These are phyloP conservation scores for Ophiostoma montium DNA, from an alignment of 2,329 filamentous ascomycete genomes.

Conservation along the genomic window DNA sequence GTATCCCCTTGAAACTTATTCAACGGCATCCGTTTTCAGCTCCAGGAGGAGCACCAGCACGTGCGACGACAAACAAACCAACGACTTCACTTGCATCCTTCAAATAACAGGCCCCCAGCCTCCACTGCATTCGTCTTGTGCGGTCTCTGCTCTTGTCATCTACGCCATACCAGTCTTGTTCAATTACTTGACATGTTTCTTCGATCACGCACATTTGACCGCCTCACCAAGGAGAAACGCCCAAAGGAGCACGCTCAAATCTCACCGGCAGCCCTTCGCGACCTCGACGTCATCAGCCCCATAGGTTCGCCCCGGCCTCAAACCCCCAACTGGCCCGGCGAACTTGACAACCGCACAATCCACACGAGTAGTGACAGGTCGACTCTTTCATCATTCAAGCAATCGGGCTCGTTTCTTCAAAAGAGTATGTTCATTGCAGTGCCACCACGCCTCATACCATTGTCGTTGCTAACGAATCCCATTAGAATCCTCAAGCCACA, in stretches of 20 bases:
- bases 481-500: conserved; percentile 17
- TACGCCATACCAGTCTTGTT: background rate
- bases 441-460: no score
- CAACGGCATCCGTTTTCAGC: conserved; percentile 1
- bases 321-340: conserved; percentile 15
- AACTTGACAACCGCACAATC: conserved; percentile 13
- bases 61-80: background rate
- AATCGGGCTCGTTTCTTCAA: conserved; percentile 17
- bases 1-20: conserved; percentile 9
- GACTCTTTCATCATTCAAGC: conserved; percentile 9
- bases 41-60: conserved; percentile 4
- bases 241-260: conserved; percentile 21
- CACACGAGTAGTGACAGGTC: conserved; percentile 17
- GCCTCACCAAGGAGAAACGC: conserved; percentile 25
- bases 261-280: conserved; percentile 19
- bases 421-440: no score
- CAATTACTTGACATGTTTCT: conserved; percentile 27
- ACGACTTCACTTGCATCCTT: background rate
- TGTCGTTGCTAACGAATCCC: background rate
- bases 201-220: conserved; percentile 27
- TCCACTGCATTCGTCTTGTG: background rate
- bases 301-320: background rate
- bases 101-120: background rate
- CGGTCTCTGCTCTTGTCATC: background rate
- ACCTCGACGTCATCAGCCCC: conserved; percentile 22